phyloP scores from a whole-genome alignment of 192 early-diverging fungal genomes.

The Rhizoclosmatium globosum region DNA sequence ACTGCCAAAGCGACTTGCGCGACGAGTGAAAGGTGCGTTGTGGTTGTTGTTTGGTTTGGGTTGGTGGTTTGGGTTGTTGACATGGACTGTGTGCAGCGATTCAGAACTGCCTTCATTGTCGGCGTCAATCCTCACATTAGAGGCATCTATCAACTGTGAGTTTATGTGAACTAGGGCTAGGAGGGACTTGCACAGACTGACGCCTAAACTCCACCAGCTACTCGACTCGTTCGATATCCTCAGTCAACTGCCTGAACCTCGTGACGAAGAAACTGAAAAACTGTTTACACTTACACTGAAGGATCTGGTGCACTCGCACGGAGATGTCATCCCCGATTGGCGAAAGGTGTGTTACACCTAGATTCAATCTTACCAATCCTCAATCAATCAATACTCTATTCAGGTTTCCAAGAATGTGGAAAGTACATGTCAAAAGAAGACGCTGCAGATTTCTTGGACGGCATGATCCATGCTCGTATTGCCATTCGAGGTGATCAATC shows the following conservation, averaged over 20 bases:
- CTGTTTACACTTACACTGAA: slow-evolving; percentile 77
- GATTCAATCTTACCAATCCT: background rate
- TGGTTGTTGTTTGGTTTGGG: background rate
- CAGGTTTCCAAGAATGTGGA: slow-evolving; percentile 88
- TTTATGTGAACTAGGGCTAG: slow-evolving; percentile 60
- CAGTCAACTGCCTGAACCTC: slow-evolving; percentile 68
- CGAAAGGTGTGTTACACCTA: slow-evolving; percentile 81
- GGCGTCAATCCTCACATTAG: slow-evolving; percentile 95
- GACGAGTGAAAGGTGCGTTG: slow-evolving; percentile 70
- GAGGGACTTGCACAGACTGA: background rate
- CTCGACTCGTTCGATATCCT: slow-evolving; percentile 74
- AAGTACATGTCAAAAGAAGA: slow-evolving; percentile 82
- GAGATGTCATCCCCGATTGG: slow-evolving; percentile 91
- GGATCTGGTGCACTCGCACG: slow-evolving; percentile 77
- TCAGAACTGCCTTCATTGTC: slow-evolving; percentile 93
- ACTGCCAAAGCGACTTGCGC: slow-evolving; percentile 88
- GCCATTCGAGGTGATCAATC: slow-evolving; percentile 72
- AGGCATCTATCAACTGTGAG: slow-evolving; percentile 73
- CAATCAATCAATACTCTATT: no score
- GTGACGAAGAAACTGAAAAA: slow-evolving; percentile 60
- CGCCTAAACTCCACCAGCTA: slow-evolving; percentile 18
- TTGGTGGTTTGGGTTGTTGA: background rate
- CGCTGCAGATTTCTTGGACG: slow-evolving; percentile 80
- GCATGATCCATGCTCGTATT: slow-evolving; percentile 89
- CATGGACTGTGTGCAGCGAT: slow-evolving; percentile 59